Evolutionary conservation across 2,329 filamentous ascomycete species (phyloP).

Genomic region (Cytospora chrysosperma): DNA sequence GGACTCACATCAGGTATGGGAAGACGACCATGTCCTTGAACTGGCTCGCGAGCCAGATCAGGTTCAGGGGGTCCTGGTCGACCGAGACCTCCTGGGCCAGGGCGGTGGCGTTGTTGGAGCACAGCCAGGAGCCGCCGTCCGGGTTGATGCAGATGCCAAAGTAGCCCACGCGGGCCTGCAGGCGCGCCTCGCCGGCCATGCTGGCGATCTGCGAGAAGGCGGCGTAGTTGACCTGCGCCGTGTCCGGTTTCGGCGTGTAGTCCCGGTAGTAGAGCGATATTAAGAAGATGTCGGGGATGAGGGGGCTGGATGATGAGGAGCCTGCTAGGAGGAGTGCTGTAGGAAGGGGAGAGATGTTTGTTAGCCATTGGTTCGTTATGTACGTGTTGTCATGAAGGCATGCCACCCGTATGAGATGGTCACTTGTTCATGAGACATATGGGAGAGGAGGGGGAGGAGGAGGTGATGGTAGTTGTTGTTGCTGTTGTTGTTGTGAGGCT

Average conservation of each 20-base stretch:
- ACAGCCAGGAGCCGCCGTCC: constrained; percentile 87
- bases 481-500: constrained; percentile 40
- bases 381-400: not conserved
- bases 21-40: constrained; percentile 99
- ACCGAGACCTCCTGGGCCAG: constrained; percentile 85
- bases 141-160: constrained; percentile 97
- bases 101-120: constrained; percentile 94
- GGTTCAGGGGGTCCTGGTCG: constrained; percentile 92
- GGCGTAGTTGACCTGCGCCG: constrained; percentile 86
- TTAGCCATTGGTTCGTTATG: not conserved
- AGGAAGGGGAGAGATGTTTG: constrained; percentile 25
- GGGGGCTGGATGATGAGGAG: constrained; percentile 92
- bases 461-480: no score
- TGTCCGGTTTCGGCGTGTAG: constrained; percentile 78
- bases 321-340: constrained; percentile 87
- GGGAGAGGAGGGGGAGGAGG: not conserved
- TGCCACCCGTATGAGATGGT: not conserved
- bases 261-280: constrained; percentile 95
- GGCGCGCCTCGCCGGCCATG: constrained; percentile 78
- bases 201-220: constrained; percentile 83
- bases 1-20: constrained; percentile 86
- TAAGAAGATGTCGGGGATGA: constrained; percentile 95
- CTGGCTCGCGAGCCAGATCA: constrained; percentile 94
- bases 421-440: not conserved
- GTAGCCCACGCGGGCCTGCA: constrained; percentile 93